Conservation (phyloP, 2,329 filamentous ascomycete species). For the Trichoderma lentiforme region DNA sequence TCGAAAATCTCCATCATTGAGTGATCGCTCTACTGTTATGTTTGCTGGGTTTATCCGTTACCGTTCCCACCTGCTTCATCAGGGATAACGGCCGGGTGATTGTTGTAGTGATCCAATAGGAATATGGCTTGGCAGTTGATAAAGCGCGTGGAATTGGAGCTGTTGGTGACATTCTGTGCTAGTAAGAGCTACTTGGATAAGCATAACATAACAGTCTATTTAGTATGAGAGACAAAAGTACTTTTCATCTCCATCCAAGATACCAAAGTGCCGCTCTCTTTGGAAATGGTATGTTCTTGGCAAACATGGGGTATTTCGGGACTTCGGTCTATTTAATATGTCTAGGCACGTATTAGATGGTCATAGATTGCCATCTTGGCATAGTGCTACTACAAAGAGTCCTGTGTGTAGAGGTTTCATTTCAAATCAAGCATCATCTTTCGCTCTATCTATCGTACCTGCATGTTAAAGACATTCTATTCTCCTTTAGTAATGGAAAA, state of each 20-base stretch:
- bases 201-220: neutral
- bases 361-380: neutral
- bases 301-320: neutral
- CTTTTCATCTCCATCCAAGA: neutral
- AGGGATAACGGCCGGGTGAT: neutral
- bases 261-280: neutral
- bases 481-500: neutral
- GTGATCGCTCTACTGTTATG: neutral
- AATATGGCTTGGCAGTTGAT: neutral
- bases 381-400: neutral
- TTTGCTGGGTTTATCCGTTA: neutral
- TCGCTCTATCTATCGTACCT: neutral
- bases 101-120: neutral
- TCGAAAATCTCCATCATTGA: neutral
- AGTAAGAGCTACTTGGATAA: neutral
- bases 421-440: neutral
- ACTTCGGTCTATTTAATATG: neutral
- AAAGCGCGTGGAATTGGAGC: neutral
- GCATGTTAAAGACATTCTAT: neutral
- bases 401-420: neutral
- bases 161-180: neutral
- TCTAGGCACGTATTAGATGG: neutral
- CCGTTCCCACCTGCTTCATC: slow-evolving; percentile 1
- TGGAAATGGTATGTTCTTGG: neutral
- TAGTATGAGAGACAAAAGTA: neutral